Conservation (phyloP, 2,329 filamentous ascomycete genomes). For the Scorias spongiosa region DNA sequence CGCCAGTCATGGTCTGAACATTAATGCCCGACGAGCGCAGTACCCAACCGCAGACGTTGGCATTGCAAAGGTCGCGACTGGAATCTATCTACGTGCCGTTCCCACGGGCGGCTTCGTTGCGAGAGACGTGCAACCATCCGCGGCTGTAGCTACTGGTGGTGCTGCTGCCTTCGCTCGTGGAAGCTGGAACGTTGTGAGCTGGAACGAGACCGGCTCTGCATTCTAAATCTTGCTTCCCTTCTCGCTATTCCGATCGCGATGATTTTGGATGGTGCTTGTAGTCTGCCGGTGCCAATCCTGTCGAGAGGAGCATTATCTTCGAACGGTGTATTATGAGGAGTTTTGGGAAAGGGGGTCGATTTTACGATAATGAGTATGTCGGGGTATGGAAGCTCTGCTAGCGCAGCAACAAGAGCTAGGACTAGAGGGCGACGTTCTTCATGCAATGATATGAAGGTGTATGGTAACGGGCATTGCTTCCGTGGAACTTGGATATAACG, state of each 20-base stretch:
- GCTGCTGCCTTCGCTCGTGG: neutral
- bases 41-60: neutral
- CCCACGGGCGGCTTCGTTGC: neutral
- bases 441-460: too few species aligned
- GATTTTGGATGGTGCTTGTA: too few species aligned
- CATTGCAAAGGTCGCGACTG: neutral
- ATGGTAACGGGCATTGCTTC: too few species aligned
- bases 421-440: too few species aligned
- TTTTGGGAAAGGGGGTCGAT: too few species aligned
- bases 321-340: too few species aligned
- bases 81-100: neutral
- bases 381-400: neutral
- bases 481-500: too few species aligned
- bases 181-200: conserved; percentile 4
- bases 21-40: neutral
- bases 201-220: conserved; percentile 3
- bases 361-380: too few species aligned
- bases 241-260: too few species aligned
- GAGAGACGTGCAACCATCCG: neutral
- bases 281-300: too few species aligned
- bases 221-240: neutral
- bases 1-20: neutral
- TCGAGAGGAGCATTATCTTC: too few species aligned
- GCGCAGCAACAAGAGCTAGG: neutral
- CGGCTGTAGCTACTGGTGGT: neutral